phyloP scores from a whole-genome alignment of 768 basidiomycete species.

The Heimioporus sp. region DNA sequence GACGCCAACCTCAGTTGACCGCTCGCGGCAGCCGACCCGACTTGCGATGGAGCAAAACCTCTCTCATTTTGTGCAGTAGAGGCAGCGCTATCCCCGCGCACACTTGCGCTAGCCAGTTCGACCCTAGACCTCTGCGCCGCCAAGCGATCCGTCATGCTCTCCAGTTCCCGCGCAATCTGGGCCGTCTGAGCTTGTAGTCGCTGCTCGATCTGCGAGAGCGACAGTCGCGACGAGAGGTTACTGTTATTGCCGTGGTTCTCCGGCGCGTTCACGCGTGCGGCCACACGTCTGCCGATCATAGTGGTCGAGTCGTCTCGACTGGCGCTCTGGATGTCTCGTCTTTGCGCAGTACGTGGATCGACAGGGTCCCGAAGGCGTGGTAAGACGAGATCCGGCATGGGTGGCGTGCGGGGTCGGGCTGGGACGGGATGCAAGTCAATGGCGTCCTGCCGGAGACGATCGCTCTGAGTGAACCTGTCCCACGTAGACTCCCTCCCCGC shows the following conservation, averaged over 20 bases:
- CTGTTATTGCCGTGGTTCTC: conserved; percentile 14
- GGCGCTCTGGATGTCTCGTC: conserved; percentile 19
- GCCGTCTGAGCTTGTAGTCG: conserved; percentile 27
- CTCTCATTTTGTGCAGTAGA: not conserved
- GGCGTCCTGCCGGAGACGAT: not conserved
- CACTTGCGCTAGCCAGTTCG: conserved; percentile 14
- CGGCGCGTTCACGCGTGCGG: conserved; percentile 26
- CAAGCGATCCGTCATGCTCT: conserved; percentile 30
- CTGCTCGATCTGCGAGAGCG: conserved; percentile 28
- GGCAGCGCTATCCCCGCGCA: conserved; percentile 4
- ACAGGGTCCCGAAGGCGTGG: conserved; percentile 12
- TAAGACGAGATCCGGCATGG: conserved; percentile 29
- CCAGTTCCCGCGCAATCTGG: conserved; percentile 33
- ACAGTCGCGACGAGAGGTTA: conserved; percentile 16
- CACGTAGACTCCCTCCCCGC: conserved; percentile 16
- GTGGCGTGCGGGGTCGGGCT: conserved; percentile 24
- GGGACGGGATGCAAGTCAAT: no score
- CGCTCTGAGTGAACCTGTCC: conserved; percentile 21
- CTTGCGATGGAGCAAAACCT: not conserved
- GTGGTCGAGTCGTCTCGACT: conserved; percentile 31
- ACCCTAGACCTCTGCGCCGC: conserved; percentile 20
- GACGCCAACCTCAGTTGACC: conserved; percentile 4
- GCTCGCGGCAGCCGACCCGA: not conserved
- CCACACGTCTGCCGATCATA: conserved; percentile 35
- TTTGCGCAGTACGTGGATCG: conserved; percentile 15